Base-by-base conservation (phyloP, 228 moss, liverwort and hornwort species). In the Sphagnum magellanicum region DNA sequence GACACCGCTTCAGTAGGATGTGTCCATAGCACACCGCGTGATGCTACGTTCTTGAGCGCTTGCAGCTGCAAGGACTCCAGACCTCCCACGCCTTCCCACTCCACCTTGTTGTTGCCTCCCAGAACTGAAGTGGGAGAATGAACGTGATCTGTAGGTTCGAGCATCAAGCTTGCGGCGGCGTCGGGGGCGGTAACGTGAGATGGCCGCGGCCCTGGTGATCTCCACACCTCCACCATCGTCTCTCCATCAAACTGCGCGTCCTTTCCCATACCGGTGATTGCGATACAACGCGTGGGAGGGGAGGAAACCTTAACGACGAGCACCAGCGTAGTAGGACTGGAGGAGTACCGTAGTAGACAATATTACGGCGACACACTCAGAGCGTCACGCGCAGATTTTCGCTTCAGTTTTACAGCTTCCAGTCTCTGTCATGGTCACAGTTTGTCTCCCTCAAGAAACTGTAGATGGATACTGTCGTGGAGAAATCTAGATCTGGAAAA, bases 151-250 rank as follows among this genome's bases (percentile, higher is more conserved):
- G 72, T 15, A 32, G 74, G 72, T 51, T 53, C 71, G n/a, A 72
- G 66, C 11, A 63, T 53, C 11, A 73, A 73, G 68, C 72, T 59
- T 5, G 58, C n/a, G 8, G 47, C 64, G 58, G 75, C 65, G 16
- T 10, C 49, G 64, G 17, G 15, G 0, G 55, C 61, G 4, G 68
- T 63, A 3, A 32, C 0, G 32, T 32, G 32, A 32, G 32, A 32
- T 16, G 73, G 55, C 49, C 67, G 73, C 50, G 50, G 17, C 49
- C 59, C 65, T 6, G 77, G 72, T 57, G 82, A 57, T 68, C 75
- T 71, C 78, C 81, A 81, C 52, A 81, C 77, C 61, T 81, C 81
- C 52, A 81, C 76, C 57, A 76, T 74, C 17, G 70, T 71, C 62
- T 69, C 55, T 10, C 76, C 80, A 4, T 81, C 80, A 59, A 67